A percentile compares a stretch with the other conserved stretches of the same genome.
These are phyloP conservation scores for Testicularia cyperi DNA, from an alignment of 1,284 basidiomycete genomes.

Conservation along the genomic window DNA sequence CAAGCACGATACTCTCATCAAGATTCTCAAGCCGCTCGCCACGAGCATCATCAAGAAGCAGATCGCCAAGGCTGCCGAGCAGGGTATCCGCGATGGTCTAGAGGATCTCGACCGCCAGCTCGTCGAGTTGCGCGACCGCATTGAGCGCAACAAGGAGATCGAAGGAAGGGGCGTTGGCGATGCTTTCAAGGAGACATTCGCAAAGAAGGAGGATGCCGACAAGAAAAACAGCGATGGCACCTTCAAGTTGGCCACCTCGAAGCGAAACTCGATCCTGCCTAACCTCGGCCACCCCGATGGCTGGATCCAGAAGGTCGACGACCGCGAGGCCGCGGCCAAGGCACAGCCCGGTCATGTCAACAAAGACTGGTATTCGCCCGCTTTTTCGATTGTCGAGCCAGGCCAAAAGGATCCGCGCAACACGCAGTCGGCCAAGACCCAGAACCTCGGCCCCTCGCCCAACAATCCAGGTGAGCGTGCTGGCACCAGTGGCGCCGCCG, in stretches of 20 bases:
- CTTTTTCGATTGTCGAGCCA: constrained; percentile 62
- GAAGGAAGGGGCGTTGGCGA: constrained; percentile 39
- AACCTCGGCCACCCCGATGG: constrained; percentile 70
- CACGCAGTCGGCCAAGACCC: constrained; percentile 28
- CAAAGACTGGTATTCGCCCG: constrained; percentile 71
- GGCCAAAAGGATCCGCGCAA: constrained; percentile 39
- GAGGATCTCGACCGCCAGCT: constrained; percentile 86
- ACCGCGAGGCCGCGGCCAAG: constrained; percentile 66
- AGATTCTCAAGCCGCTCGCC: constrained; percentile 66
- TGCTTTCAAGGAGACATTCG: constrained; percentile 70
- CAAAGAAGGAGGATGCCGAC: constrained; percentile 57
- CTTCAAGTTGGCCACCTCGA: constrained; percentile 53
- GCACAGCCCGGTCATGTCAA: constrained; percentile 57
- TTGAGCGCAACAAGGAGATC: constrained; percentile 63
- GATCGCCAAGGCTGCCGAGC: constrained; percentile 78
- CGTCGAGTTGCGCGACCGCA: constrained; percentile 73
- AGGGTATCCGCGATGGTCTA: constrained; percentile 75
- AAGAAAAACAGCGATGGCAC: constrained; percentile 53
- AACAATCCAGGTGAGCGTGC: constrained; percentile 16
- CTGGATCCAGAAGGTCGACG: constrained; percentile 70
- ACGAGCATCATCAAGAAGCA: constrained; percentile 78
- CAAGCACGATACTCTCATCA: constrained; percentile 89
- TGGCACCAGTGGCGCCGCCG: constrained; percentile 5
- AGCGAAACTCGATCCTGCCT: constrained; percentile 58
- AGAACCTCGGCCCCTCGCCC: constrained; percentile 36